Conservation (phyloP, 257 asterid species). For the Solanum paucissectum region DNA sequence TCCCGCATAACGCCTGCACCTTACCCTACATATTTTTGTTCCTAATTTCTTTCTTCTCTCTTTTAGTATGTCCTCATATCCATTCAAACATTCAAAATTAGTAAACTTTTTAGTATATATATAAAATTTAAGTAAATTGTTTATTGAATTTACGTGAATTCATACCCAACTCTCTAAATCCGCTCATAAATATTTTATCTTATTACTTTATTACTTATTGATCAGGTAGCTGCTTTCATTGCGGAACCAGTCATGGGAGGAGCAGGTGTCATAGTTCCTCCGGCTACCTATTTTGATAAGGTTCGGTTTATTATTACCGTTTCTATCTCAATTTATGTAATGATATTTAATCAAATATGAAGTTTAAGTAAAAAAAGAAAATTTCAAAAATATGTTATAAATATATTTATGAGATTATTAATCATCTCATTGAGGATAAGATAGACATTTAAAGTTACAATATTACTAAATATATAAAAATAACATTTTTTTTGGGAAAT, state of each 20-base stretch:
- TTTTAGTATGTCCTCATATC: too few species aligned
- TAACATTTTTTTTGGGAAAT: too few species aligned
- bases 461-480: too few species aligned
- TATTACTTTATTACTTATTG: not conserved
- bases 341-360: fast-evolving
- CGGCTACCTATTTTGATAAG: not conserved
- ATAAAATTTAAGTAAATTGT: too few species aligned
- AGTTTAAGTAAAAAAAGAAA: not conserved
- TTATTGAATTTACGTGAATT: too few species aligned
- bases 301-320: fast-evolving
- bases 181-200: not conserved
- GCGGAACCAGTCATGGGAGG: not conserved
- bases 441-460: too few species aligned
- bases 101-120: too few species aligned
- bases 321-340: not conserved
- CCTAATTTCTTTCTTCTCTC: not conserved
- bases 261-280: not conserved
- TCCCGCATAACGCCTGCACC: fast-evolving
- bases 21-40: not conserved
- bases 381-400: too few species aligned
- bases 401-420: too few species aligned
- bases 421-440: too few species aligned
- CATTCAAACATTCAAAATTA: too few species aligned
- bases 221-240: not conserved
- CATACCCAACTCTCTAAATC: too few species aligned